phyloP scores from a whole-genome alignment of 495 filamentous ascomycete genomes.

The Hyaloscypha finlandica region DNA sequence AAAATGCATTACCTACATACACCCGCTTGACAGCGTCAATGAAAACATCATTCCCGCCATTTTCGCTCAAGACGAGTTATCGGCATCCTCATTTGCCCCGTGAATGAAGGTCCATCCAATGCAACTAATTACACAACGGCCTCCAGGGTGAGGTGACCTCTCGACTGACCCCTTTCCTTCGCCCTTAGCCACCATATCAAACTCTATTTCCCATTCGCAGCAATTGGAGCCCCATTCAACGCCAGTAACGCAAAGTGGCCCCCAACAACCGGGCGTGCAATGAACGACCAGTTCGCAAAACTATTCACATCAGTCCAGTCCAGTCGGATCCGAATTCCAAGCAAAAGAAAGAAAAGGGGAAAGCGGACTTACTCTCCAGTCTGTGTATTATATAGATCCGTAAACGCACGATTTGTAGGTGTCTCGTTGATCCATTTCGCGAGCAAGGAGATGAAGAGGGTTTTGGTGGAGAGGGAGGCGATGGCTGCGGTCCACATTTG shows the following conservation, averaged over 20 bases:
- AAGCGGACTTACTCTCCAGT: constrained; percentile 48
- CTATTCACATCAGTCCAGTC: constrained; percentile 9
- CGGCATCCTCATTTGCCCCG: no score
- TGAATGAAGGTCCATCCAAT: no score
- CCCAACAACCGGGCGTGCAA: constrained; percentile 78
- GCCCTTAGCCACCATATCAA: no score
- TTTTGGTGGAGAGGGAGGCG: constrained; percentile 55
- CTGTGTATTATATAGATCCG: constrained; percentile 77
- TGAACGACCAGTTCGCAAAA: constrained; percentile 53
- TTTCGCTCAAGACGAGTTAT: no score
- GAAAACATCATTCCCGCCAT: no score
- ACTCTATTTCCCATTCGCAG: not conserved
- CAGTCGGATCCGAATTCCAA: no score
- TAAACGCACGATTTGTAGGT: constrained; percentile 68
- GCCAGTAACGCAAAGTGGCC: constrained; percentile 81
- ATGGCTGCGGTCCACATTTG: constrained; percentile 82
- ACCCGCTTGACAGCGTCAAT: no score
- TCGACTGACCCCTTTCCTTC: no score
- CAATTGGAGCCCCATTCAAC: constrained; percentile 37
- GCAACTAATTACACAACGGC: no score
- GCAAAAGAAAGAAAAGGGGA: not conserved
- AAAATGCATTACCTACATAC: no score
- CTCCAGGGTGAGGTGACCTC: not conserved
- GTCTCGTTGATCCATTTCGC: constrained; percentile 81
- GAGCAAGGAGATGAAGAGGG: constrained; percentile 68